Conservation (phyloP, 306 rosid species). For the Cucurbita argyrosperma region DNA sequence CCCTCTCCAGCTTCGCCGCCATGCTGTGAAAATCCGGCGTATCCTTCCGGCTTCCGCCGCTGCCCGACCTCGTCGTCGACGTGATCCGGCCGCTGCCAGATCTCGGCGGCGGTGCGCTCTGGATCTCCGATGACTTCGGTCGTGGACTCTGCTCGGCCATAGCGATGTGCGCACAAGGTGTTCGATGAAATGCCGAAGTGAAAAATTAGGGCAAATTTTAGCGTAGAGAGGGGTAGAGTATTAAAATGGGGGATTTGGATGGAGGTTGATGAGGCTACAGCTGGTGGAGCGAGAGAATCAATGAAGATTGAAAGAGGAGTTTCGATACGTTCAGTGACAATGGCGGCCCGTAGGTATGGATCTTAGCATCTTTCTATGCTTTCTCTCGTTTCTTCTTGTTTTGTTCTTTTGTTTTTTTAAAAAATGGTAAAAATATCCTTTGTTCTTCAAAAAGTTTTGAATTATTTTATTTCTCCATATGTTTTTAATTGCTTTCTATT, state of each 20-base stretch:
- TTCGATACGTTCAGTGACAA: neutral
- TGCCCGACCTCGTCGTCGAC: neutral
- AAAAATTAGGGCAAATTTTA: neutral
- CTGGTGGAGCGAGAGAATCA: slow-evolving; percentile 2
- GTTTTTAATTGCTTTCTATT: too few relatives aligned
- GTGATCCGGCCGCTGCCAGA: neutral
- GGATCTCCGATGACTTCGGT: neutral
- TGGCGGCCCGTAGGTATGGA: neutral
- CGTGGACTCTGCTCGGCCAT: neutral
- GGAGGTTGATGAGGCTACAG: neutral
- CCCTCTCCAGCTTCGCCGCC: slow-evolving; percentile 31
- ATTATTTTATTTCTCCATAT: too few relatives aligned
- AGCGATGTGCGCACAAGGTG: neutral
- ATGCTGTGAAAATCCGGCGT: slow-evolving; percentile 30
- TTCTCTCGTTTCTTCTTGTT: neutral
- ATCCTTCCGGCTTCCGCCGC: neutral
- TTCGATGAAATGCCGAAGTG: neutral
- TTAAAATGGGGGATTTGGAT: neutral
- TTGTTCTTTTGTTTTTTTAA: neutral
- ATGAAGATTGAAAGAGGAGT: neutral
- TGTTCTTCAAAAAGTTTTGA: too few relatives aligned
- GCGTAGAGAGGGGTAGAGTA: neutral
- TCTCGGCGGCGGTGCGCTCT: neutral
- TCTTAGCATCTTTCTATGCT: neutral
- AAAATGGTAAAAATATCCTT: too few relatives aligned